A percentile compares a stretch with the other conserved stretches of the same genome.
phyloP scores from a whole-genome alignment of 2,329 filamentous ascomycete species.

The Didymella lethalis region DNA sequence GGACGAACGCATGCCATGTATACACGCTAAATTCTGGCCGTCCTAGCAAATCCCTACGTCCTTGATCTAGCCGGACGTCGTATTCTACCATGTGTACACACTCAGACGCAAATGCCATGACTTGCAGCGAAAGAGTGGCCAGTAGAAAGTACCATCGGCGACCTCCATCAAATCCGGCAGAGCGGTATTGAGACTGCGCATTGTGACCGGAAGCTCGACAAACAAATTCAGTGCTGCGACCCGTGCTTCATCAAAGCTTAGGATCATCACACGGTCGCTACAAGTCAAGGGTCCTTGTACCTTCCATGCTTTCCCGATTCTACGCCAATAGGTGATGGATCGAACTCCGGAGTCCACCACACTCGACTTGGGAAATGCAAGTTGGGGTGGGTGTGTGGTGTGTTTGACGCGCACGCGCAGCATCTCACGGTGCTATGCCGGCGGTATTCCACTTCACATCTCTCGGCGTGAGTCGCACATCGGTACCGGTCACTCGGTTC shows the following conservation, averaged over 20 bases:
- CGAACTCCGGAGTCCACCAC: not conserved
- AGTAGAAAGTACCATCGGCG: not conserved
- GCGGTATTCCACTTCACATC: not conserved
- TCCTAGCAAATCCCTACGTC: not conserved
- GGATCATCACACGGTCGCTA: not conserved
- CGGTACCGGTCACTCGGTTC: conserved; percentile 2
- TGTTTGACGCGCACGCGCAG: not conserved
- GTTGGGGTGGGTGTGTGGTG: not conserved
- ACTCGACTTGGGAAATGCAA: not conserved
- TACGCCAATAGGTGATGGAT: not conserved
- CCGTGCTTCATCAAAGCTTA: not conserved
- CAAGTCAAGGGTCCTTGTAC: not conserved
- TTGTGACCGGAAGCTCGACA: too few species aligned
- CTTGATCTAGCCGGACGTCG: not conserved
- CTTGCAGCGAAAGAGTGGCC: not conserved
- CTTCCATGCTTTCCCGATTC: too few species aligned
- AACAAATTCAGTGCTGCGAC: not conserved
- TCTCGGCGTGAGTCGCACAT: not conserved
- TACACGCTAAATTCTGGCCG: not conserved
- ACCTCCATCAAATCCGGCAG: too few species aligned
- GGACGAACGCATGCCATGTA: not conserved
- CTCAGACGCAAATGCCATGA: not conserved
- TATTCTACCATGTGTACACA: not conserved
- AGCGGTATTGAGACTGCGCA: not conserved
- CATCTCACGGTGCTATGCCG: not conserved